phyloP scores from a whole-genome alignment of 306 rosid genomes.

The Acacia melanoxylon region DNA sequence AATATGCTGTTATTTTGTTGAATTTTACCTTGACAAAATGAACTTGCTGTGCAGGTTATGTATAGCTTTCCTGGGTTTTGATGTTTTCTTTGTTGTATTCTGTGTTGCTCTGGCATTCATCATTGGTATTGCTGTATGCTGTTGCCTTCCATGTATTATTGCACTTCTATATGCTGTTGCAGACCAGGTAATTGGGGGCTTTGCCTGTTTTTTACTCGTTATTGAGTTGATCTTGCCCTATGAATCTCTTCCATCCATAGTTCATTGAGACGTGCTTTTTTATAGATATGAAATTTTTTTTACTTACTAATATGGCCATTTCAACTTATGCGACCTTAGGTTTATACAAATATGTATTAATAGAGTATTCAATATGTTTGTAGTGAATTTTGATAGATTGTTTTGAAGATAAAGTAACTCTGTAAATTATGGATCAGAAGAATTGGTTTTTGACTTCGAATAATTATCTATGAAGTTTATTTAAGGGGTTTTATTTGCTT shows the following conservation, averaged over 20 bases:
- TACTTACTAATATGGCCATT: conserved; percentile 1
- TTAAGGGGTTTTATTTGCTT: neutral
- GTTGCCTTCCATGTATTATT: conserved; percentile 93
- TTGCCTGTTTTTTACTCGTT: conserved; percentile 1
- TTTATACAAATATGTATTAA: neutral
- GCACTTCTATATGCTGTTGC: conserved; percentile 93
- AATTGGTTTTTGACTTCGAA: neutral
- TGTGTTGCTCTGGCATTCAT: conserved; percentile 97
- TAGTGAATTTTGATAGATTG: neutral
- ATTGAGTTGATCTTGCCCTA: neutral
- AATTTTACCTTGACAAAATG: conserved; percentile 26
- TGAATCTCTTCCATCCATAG: conserved; percentile 10
- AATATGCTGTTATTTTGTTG: conserved; percentile 28
- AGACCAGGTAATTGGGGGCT: conserved; percentile 69
- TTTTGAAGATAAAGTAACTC: neutral
- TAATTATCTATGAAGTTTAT: neutral
- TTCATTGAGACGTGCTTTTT: conserved; percentile 17
- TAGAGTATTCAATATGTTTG: neutral
- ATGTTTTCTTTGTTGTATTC: conserved; percentile 96
- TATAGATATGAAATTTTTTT: neutral
- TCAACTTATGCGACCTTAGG: neutral
- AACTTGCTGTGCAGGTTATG: conserved; percentile 77
- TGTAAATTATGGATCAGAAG: neutral
- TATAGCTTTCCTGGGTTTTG: conserved; percentile 92
- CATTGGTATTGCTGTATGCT: conserved; percentile 94